These are phyloP conservation scores for Abortiporus biennis DNA, from an alignment of 1,284 basidiomycete genomes.

Conservation along the genomic window DNA sequence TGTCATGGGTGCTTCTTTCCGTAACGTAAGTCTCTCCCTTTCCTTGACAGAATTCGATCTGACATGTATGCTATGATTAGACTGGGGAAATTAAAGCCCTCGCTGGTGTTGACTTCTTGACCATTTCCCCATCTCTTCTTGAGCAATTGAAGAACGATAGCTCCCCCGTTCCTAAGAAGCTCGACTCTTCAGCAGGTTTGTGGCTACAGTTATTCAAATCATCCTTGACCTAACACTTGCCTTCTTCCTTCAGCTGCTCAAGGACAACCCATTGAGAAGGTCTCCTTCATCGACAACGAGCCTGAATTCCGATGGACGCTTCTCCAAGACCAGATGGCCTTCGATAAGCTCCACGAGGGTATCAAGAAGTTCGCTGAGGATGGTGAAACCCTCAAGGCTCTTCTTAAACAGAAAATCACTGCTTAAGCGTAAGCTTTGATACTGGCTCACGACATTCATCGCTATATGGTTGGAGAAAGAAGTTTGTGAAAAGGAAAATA, in stretches of 20 bases:
- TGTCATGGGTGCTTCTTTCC: conserved; percentile 99
- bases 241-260: conserved; percentile 36
- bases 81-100: conserved; percentile 90
- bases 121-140: conserved; percentile 87
- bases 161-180: conserved; percentile 78
- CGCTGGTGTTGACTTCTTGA: conserved; percentile 95
- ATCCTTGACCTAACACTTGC: not conserved
- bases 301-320: conserved; percentile 93
- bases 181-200: conserved; percentile 66
- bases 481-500: no score
- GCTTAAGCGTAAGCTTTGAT: conserved; percentile 37
- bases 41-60: not conserved
- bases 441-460: no score
- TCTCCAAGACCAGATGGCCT: conserved; percentile 90
- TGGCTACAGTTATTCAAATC: conserved; percentile 11
- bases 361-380: conserved; percentile 97
- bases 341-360: conserved; percentile 95
- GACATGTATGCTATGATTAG: conserved; percentile 32
- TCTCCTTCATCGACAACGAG: conserved; percentile 89
- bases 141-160: conserved; percentile 87
- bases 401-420: conserved; percentile 77
- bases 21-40: conserved; percentile 58
- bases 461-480: no score
- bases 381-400: conserved; percentile 81
- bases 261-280: conserved; percentile 69